Percentiles rank a stretch among this genome's conserved stretches.
Evolutionary conservation across 2,329 filamentous ascomycete genomes (phyloP).

Genomic region (Cladosporium sp.): DNA sequence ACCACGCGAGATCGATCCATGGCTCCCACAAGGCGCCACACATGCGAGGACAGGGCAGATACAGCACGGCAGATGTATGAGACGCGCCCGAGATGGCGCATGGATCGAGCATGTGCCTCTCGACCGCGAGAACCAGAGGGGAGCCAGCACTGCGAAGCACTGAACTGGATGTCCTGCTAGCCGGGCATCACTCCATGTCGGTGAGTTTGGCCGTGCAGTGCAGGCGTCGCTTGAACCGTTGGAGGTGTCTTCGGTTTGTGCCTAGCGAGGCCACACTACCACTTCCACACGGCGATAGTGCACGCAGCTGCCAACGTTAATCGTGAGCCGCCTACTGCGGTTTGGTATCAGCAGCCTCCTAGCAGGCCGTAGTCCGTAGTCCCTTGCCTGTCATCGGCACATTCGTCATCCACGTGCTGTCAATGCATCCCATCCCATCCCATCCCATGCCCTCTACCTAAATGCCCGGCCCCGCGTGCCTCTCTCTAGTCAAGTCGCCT

Average conservation of each 20-base stretch:
- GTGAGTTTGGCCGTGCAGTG: constrained; percentile 6
- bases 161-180: not conserved
- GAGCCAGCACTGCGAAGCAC: not conserved
- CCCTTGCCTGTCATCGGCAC: constrained; percentile 5
- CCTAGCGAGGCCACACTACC: constrained; percentile 7
- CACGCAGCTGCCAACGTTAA: constrained; percentile 2
- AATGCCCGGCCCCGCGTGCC: constrained; percentile 1
- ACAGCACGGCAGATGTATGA: not conserved
- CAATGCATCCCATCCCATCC: not conserved
- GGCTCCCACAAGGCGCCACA: not conserved
- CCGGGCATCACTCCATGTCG: not conserved
- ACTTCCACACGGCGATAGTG: constrained; percentile 6
- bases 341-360: not conserved
- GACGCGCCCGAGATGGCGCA: not conserved
- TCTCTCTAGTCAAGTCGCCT: not conserved
- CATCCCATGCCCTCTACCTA: not conserved
- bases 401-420: constrained; percentile 10
- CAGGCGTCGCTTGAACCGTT: not conserved
- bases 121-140: not conserved
- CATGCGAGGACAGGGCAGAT: not conserved
- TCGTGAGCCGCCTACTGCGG: not conserved
- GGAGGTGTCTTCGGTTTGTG: not conserved
- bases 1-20: constrained; percentile 2
- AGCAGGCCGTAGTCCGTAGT: not conserved
- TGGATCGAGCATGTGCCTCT: not conserved